Evolutionary conservation across 176 grass and related monocot species (phyloP).

Genomic region (Oryza coarctata): DNA sequence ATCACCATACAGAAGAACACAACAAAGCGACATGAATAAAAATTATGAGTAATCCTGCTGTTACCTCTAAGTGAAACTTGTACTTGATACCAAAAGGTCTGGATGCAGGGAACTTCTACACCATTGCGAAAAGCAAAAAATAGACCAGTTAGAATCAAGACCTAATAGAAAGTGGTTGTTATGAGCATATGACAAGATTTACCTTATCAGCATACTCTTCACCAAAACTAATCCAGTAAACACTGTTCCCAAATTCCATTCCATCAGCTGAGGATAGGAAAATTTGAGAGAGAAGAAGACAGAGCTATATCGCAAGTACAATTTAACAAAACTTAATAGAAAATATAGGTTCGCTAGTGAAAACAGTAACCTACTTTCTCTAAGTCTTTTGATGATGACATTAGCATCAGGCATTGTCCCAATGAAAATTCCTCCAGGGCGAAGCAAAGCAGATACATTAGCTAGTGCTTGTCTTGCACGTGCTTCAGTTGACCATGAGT

Average conservation of each 20-base stretch:
- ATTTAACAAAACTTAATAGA: conserved; percentile 6
- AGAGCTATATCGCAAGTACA: conserved; percentile 23
- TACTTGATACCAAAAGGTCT: conserved; percentile 93
- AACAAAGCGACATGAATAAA: neutral
- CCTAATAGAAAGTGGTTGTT: neutral
- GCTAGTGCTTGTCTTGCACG: conserved; percentile 82
- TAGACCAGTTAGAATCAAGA: conserved; percentile 21
- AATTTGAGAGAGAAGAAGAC: conserved; percentile 3
- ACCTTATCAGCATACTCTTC: conserved; percentile 77
- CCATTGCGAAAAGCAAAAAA: conserved; percentile 9
- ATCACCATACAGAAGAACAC: neutral
- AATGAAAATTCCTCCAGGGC: conserved; percentile 87
- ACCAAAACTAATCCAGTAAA: conserved; percentile 82
- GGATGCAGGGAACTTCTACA: conserved; percentile 83
- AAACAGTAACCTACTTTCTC: conserved; percentile 56
- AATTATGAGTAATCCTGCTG: conserved; percentile 12
- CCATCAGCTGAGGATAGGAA: conserved; percentile 74
- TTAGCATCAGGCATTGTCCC: conserved; percentile 97
- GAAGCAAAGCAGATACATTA: conserved; percentile 89
- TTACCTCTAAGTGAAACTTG: conserved; percentile 97
- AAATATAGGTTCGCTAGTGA: neutral
- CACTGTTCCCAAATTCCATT: conserved; percentile 91
- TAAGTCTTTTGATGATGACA: conserved; percentile 89
- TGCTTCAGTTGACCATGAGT: conserved; percentile 96
- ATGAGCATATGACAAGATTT: conserved; percentile 9